Evolutionary conservation across 179 eudicot species (phyloP), one percentile per base, ranked within the genome.

Genomic region (Silene coronaria): DNA sequence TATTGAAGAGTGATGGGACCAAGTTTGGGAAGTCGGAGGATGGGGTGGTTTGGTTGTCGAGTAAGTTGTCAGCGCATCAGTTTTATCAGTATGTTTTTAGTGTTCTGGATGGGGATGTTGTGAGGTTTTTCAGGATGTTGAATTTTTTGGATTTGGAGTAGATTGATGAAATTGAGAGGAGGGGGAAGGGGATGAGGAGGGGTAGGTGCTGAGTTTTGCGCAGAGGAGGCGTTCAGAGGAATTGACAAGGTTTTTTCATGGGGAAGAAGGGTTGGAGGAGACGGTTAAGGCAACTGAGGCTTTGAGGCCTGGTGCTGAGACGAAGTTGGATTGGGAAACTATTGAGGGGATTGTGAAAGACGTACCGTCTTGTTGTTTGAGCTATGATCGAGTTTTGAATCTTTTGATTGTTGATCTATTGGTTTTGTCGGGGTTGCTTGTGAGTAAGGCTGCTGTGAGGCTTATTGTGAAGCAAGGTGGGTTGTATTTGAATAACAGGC

Each of bases 401-500:
- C 16, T 76, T 7, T 71, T 86, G 0, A 66, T 93, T 36, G 79
- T 91, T 57, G 97, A 93, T 81, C 82, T 93, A 6, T 87, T 89
- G 21, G 98, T 93, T 67, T 82, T 82, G 1, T 78, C 91, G 23
- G 98, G 98, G 4, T 82, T 93, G 87, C 75, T 93, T 8, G 91
- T 88, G 74, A 88, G 89, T 61, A 93, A 91, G 78, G 86, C 95
- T 2, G 95, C 97, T 77, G 98, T 91, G 5, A 85, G 91, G 2
- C 88, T 97, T 19, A 48, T 93, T 84, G 48, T 93, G 69, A 91
- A 91, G 90, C 98, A 93, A 80, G 97, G 97, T n/a, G 98, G 98
- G 3, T 76, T 93, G 53, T 93, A 93, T 79, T 73, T 93, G 78
- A 93, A 91, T 71, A 93, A 91, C 71, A 75, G 32, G 30, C 87